Percentiles rank a stretch among this genome's conserved stretches.
phyloP scores from a whole-genome alignment of 1,139 yeast genomes.

The Kazachstania sp. region DNA sequence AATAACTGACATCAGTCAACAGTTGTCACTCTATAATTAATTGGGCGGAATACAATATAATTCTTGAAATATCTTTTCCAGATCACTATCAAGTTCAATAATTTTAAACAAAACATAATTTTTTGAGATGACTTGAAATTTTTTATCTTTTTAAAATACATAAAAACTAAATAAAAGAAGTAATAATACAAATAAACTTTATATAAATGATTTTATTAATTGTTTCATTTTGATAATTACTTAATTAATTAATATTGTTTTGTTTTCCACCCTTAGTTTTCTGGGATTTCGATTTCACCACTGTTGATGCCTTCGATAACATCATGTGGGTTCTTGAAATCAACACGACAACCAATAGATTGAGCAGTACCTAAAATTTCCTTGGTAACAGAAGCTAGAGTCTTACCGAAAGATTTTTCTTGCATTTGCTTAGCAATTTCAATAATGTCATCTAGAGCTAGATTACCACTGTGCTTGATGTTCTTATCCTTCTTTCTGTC shows the following conservation, averaged over 20 bases:
- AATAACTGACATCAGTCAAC: too few species aligned
- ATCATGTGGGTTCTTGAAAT: constrained; percentile 99
- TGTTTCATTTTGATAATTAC: neutral
- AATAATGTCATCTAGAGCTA: constrained; percentile 91
- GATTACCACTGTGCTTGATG: constrained; percentile 99
- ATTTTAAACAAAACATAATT: too few species aligned
- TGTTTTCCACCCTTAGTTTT: constrained; percentile 46
- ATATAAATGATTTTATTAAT: too few species aligned
- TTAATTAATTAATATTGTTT: neutral
- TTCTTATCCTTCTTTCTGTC: constrained; percentile 99
- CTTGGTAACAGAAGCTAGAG: constrained; percentile 91
- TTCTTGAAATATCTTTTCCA: too few species aligned
- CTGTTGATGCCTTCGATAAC: constrained; percentile 95
- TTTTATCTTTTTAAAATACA: too few species aligned
- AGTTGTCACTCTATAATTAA: too few species aligned
- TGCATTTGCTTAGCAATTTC: constrained; percentile 98
- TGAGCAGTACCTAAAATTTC: constrained; percentile 99
- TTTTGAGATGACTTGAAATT: too few species aligned
- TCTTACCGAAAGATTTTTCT: constrained; percentile 97
- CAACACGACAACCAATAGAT: constrained; percentile 98
- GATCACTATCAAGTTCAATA: too few species aligned
- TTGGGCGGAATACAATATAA: too few species aligned
- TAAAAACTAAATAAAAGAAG: too few species aligned
- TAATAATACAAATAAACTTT: too few species aligned
- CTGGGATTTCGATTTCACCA: constrained; percentile 96